These are phyloP conservation scores for Aspergillus coremiiformis DNA, from an alignment of 495 filamentous ascomycete genomes.

Conservation along the genomic window DNA sequence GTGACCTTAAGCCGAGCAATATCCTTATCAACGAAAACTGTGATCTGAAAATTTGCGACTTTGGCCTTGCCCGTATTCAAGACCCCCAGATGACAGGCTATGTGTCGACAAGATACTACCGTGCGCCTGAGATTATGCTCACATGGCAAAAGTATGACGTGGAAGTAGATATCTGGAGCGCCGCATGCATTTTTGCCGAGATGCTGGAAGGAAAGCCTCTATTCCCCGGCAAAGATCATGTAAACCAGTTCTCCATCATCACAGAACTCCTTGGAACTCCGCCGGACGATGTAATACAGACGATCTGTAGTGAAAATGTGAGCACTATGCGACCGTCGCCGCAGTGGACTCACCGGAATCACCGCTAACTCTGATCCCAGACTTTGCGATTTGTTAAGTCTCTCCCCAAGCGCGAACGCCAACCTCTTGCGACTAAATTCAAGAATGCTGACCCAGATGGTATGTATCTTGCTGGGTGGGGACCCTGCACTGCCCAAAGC, in stretches of 20 bases:
- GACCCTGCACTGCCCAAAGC: not conserved
- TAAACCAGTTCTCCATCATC: conserved; percentile 99
- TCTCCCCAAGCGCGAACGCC: conserved; percentile 88
- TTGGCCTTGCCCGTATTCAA: conserved; percentile 93
- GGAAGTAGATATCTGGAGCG: conserved; percentile 99
- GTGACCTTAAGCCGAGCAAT: conserved; percentile 96
- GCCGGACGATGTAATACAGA: conserved; percentile 96
- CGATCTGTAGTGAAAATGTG: conserved; percentile 97
- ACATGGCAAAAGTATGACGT: conserved; percentile 99
- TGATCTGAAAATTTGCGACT: conserved; percentile 98
- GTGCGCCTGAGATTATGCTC: conserved; percentile 98
- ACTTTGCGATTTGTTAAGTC: conserved; percentile 97
- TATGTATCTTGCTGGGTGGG: conserved; percentile 34
- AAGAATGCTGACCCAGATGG: conserved; percentile 90
- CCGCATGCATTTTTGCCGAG: conserved; percentile 97
- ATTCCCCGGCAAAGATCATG: conserved; percentile 98
- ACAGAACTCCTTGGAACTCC: conserved; percentile 97
- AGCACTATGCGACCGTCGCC: conserved; percentile 19
- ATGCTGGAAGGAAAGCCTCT: conserved; percentile 98
- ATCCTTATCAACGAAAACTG: conserved; percentile 99
- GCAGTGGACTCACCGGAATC: not conserved
- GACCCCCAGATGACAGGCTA: conserved; percentile 99
- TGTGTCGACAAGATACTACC: conserved; percentile 97
- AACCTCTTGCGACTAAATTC: conserved; percentile 86
- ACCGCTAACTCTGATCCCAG: conserved; percentile 38